Conservation (phyloP, 805 yeast genomes). For the Kluyveromyces dobzhanskii region DNA sequence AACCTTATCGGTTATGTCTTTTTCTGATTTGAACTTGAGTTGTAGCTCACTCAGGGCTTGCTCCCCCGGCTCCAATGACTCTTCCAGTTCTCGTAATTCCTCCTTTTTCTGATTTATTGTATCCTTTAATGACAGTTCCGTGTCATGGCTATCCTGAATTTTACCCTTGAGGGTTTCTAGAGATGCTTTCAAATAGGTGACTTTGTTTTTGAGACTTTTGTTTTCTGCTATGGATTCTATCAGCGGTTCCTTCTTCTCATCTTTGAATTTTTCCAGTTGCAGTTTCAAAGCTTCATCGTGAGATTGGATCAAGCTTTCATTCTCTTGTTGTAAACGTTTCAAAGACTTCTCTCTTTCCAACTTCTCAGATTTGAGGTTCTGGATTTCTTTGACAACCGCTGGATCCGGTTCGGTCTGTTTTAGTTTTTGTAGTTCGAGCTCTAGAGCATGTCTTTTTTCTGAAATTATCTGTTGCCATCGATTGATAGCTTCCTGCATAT, state of each 20-base stretch:
- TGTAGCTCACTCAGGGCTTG: slow-evolving; percentile 18
- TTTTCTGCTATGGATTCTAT: slow-evolving; percentile 15
- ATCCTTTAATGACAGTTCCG: slow-evolving; percentile 8
- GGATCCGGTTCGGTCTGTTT: slow-evolving; percentile 28
- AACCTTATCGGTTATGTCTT: slow-evolving; percentile 16
- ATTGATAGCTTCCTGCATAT: slow-evolving; percentile 18
- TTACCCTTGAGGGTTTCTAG: slow-evolving; percentile 12
- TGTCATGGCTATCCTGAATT: slow-evolving; percentile 15
- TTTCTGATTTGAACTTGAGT: slow-evolving; percentile 13
- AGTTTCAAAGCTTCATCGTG: slow-evolving; percentile 13
- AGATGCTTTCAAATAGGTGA: slow-evolving; percentile 10
- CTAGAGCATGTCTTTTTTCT: slow-evolving; percentile 14
- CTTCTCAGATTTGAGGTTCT: slow-evolving; percentile 20
- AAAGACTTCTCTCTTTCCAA: slow-evolving; percentile 11
- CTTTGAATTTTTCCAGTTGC: slow-evolving; percentile 17
- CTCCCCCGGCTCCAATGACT: slow-evolving; percentile 14
- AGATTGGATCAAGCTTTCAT: slow-evolving; percentile 6
- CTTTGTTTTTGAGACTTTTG: slow-evolving; percentile 10
- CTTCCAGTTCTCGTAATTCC: slow-evolving; percentile 2
- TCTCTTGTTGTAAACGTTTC: slow-evolving; percentile 9
- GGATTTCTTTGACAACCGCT: slow-evolving; percentile 20
- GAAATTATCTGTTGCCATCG: slow-evolving; percentile 14
- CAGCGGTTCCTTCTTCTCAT: slow-evolving; percentile 17
- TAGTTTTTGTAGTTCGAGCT: slow-evolving; percentile 14
- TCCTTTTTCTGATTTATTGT: slow-evolving; percentile 10